A percentile compares a stretch with the other conserved stretches of the same genome.
Conservation (phyloP, 2,329 filamentous ascomycete genomes). For the Cladosporium sphaerospermum region DNA sequence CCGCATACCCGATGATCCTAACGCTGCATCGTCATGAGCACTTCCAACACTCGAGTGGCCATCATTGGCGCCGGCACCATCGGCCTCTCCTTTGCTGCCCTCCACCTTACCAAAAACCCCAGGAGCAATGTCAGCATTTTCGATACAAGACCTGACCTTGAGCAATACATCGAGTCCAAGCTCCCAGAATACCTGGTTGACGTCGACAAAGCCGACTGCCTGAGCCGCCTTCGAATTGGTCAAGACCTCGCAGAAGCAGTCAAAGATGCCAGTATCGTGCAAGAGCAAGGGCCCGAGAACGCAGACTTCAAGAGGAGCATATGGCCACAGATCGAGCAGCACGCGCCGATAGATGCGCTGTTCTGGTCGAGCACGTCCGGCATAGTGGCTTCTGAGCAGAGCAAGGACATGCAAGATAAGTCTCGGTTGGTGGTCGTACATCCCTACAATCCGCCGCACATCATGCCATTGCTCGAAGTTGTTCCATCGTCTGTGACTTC, state of each 20-base stretch:
- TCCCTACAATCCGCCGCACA: constrained; percentile 56
- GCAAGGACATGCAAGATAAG: constrained; percentile 36
- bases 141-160: constrained; percentile 45
- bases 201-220: constrained; percentile 23
- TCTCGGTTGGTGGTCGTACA: constrained; percentile 51
- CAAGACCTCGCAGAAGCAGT: constrained; percentile 39
- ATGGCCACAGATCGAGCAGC: constrained; percentile 46
- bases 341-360: constrained; percentile 40
- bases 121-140: constrained; percentile 41
- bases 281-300: constrained; percentile 55
- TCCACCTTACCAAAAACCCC: constrained; percentile 44
- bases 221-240: constrained; percentile 32
- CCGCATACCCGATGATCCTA: too few species aligned
- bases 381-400: constrained; percentile 49
- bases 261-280: constrained; percentile 45
- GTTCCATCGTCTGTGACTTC: constrained; percentile 45
- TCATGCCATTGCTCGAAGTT: constrained; percentile 56
- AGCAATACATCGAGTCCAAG: constrained; percentile 37
- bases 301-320: constrained; percentile 45
- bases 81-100: constrained; percentile 50
- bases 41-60: constrained; percentile 23
- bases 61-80: constrained; percentile 46
- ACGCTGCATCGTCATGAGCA: background rate
- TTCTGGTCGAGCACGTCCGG: constrained; percentile 55
- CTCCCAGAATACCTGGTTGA: constrained; percentile 40